Percentiles rank a stretch among this genome's conserved stretches.
These are phyloP conservation scores for Backusella tuberculispora DNA, from an alignment of 192 early-diverging fungal species.

Conservation along the genomic window DNA sequence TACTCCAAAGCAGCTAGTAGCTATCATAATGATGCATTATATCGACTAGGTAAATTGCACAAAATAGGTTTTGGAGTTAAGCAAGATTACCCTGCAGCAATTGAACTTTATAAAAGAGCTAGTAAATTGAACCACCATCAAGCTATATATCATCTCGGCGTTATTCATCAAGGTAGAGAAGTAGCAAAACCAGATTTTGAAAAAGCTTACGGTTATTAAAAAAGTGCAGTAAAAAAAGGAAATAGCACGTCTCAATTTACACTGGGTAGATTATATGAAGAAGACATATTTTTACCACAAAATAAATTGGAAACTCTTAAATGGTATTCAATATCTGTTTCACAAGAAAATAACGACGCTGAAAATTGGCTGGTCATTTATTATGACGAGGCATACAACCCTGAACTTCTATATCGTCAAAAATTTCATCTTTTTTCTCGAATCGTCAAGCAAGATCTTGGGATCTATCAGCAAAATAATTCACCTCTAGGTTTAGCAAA, in stretches of 20 bases:
- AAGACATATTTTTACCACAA: background rate
- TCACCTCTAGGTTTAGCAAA: background rate
- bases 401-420: background rate
- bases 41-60: background rate
- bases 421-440: background rate
- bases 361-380: background rate
- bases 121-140: background rate
- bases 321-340: background rate
- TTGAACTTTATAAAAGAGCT: background rate
- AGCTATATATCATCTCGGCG: background rate
- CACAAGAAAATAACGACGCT: background rate
- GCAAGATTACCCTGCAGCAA: background rate
- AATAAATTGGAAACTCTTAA: background rate
- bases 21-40: background rate
- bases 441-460: background rate
- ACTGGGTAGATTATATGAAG: background rate
- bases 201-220: background rate
- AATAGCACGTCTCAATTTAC: background rate
- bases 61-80: background rate
- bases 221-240: background rate
- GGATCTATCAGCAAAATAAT: background rate
- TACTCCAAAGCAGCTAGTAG: background rate
- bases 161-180: background rate
- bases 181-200: background rate
- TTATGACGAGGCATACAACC: background rate